Conservation (phyloP, 164 flowering plant species). For the Akebia trifoliata region DNA sequence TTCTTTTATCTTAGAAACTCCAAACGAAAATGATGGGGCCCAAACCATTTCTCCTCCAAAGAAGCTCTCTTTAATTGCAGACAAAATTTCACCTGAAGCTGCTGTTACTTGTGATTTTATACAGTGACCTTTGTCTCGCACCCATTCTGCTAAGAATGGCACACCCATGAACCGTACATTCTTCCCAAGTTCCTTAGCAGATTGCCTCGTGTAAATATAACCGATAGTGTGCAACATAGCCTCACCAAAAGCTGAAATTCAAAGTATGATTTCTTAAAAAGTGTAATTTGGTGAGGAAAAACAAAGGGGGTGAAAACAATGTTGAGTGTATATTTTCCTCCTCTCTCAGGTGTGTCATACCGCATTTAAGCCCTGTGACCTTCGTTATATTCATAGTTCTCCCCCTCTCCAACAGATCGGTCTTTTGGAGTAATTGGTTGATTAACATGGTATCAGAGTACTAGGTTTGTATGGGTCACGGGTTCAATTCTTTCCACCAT, state of each 20-base stretch:
- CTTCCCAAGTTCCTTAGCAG: slow-evolving; percentile 81
- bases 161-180: slow-evolving; percentile 65
- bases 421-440: no score
- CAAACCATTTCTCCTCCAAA: no score
- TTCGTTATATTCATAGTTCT: no score
- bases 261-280: slow-evolving; percentile 3
- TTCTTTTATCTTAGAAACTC: not conserved
- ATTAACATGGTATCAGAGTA: no score
- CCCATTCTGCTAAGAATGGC: slow-evolving; percentile 95
- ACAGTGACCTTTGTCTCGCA: slow-evolving; percentile 80
- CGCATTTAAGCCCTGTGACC: no score
- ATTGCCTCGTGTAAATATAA: slow-evolving; percentile 84
- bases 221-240: slow-evolving; percentile 95
- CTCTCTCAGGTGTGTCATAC: no score
- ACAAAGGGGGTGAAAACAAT: no score
- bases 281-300: not conserved
- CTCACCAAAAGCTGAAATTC: slow-evolving; percentile 81
- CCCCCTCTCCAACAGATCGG: no score
- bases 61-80: not conserved
- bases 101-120: slow-evolving; percentile 86
- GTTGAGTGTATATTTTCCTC: no score
- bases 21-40: not conserved
- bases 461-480: no score
- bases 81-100: slow-evolving; percentile 64
- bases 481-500: no score